phyloP scores from a whole-genome alignment of 2,329 filamentous ascomycete genomes.

The Tolypocladium cylindrosporum region DNA sequence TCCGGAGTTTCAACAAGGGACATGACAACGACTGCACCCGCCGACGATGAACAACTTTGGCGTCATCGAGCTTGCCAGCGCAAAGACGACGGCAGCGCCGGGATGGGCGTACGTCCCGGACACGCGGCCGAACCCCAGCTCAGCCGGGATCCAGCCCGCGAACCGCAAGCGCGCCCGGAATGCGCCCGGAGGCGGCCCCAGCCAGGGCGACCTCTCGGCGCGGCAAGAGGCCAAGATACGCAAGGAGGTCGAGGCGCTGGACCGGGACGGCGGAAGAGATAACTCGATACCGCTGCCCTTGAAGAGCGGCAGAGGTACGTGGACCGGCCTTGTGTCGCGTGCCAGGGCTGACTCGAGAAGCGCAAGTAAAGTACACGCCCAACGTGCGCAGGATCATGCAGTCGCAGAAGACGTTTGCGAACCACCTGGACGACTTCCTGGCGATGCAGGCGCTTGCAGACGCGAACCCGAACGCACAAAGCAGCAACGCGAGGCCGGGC shows the following conservation, averaged over 20 bases:
- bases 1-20: not conserved
- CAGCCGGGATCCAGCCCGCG: slow-evolving; percentile 39
- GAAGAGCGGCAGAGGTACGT: slow-evolving; percentile 35
- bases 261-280: slow-evolving; percentile 68
- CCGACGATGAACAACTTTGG: slow-evolving; percentile 55
- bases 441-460: slow-evolving; percentile 45
- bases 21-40: not conserved
- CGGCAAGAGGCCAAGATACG: slow-evolving; percentile 73
- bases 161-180: slow-evolving; percentile 65
- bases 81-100: slow-evolving; percentile 60
- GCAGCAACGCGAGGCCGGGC: slow-evolving; percentile 12
- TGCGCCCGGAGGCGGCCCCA: slow-evolving; percentile 34
- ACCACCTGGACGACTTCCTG: slow-evolving; percentile 72
- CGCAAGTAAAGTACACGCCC: slow-evolving; percentile 49
- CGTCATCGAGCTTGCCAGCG: slow-evolving; percentile 72
- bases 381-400: slow-evolving; percentile 68
- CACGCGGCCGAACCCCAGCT: slow-evolving; percentile 43
- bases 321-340: not conserved
- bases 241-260: slow-evolving; percentile 72
- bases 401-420: slow-evolving; percentile 74
- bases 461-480: slow-evolving; percentile 21
- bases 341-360: slow-evolving; percentile 5
- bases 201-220: slow-evolving; percentile 60
- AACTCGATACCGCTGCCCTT: slow-evolving; percentile 59
- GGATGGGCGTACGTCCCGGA: slow-evolving; percentile 93